These are phyloP conservation scores for Paraconiothyrium brasiliense DNA, from an alignment of 2,329 filamentous ascomycete species.

Conservation along the genomic window DNA sequence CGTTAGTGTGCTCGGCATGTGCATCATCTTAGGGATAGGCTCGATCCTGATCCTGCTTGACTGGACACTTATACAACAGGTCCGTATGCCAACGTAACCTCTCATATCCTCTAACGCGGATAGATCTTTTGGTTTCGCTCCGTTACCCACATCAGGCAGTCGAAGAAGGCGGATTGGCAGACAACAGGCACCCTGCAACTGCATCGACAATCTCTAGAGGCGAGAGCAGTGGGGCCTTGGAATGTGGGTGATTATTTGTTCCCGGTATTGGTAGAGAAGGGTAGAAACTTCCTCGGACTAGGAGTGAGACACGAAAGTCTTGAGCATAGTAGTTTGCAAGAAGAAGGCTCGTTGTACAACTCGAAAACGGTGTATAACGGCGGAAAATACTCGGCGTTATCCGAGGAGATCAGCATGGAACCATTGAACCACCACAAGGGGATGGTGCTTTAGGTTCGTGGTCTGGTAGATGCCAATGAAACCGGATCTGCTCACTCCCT, in stretches of 20 bases:
- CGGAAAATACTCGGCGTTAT: background rate
- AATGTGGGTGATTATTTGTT: slow-evolving; percentile 24
- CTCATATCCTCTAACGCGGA: slow-evolving; percentile 2
- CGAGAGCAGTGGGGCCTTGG: slow-evolving; percentile 28
- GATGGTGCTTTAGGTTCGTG: background rate
- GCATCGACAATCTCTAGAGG: slow-evolving; percentile 27
- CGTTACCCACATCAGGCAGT: slow-evolving; percentile 12
- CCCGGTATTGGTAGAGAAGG: slow-evolving; percentile 22
- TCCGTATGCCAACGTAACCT: background rate
- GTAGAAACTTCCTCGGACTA: slow-evolving; percentile 9
- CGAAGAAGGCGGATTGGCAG: slow-evolving; percentile 30
- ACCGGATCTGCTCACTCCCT: background rate
- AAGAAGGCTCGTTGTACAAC: background rate
- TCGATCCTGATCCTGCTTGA: slow-evolving; percentile 30
- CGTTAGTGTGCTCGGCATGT: slow-evolving; percentile 34
- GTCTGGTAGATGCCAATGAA: background rate
- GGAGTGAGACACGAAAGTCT: background rate
- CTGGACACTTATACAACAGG: slow-evolving; percentile 26
- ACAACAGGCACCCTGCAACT: slow-evolving; percentile 27
- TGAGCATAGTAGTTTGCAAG: background rate
- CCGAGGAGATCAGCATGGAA: background rate
- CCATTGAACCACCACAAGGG: background rate
- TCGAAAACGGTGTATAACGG: background rate
- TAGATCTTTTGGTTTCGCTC: slow-evolving; percentile 28
- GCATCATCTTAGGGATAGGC: slow-evolving; percentile 30